Conservation (phyloP, 441 rosid species). For the Populus hybrid region DNA sequence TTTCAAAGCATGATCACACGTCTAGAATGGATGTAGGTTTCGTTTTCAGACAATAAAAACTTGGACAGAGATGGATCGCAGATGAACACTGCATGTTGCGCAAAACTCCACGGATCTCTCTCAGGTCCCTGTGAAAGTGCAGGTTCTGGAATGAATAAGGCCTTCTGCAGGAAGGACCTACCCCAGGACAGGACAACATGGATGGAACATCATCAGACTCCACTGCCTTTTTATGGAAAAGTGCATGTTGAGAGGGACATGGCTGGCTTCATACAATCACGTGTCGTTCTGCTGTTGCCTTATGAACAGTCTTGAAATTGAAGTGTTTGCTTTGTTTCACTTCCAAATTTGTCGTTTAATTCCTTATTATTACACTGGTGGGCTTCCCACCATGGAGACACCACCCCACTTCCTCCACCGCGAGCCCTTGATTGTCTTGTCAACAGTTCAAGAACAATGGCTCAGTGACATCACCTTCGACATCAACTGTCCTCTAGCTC, state of each 20-base stretch:
- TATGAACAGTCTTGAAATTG: neutral
- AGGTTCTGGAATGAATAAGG: neutral
- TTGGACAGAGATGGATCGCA: no score
- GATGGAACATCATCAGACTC: neutral
- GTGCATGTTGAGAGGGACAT: neutral
- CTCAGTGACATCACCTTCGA: neutral
- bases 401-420: constrained; percentile 6
- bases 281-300: neutral
- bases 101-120: no score
- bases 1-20: no score
- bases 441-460: neutral
- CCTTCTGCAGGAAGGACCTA: neutral
- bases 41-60: no score
- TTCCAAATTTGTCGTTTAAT: neutral
- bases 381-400: constrained; percentile 14
- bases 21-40: no score
- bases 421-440: neutral
- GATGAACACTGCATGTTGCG: no score
- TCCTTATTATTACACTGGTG: neutral
- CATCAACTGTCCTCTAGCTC: neutral
- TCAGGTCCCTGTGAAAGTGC: neutral
- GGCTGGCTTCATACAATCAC: neutral
- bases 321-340: neutral
- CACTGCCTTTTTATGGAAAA: constrained; percentile 25
- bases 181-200: constrained; percentile 11